Percentiles rank a stretch among this genome's conserved stretches.
These are phyloP conservation scores for Glutinoglossum americanum DNA, from an alignment of 495 filamentous ascomycete genomes.

Conservation along the genomic window DNA sequence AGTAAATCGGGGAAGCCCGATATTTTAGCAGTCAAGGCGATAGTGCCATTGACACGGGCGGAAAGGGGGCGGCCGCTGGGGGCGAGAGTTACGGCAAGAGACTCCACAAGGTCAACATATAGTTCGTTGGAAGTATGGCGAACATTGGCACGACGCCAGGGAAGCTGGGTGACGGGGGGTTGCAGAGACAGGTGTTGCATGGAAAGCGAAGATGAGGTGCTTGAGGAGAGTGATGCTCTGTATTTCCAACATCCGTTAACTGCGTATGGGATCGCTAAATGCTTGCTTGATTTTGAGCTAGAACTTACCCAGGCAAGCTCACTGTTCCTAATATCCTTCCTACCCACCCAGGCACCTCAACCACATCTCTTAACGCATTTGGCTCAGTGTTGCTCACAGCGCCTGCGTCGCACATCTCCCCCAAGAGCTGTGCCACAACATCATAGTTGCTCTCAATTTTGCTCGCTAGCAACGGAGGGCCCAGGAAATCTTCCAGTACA, in stretches of 20 bases:
- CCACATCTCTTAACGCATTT: conserved; percentile 76
- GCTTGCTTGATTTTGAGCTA: background rate
- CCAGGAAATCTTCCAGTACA: conserved; percentile 84
- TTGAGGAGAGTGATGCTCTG: background rate
- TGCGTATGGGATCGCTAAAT: background rate
- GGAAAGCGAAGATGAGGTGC: background rate
- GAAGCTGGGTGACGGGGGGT: conserved; percentile 29
- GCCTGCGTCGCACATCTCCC: conserved; percentile 93
- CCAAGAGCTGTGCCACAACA: conserved; percentile 79
- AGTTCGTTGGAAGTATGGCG: conserved; percentile 92
- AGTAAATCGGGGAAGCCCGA: conserved; percentile 82
- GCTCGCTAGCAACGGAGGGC: conserved; percentile 60
- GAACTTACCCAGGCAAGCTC: conserved; percentile 48
- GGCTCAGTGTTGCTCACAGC: conserved; percentile 78
- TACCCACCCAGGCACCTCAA: conserved; percentile 76
- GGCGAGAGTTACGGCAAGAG: conserved; percentile 64
- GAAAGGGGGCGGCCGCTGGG: conserved; percentile 74
- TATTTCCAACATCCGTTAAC: background rate
- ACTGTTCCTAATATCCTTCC: conserved; percentile 81
- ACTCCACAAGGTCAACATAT: conserved; percentile 90
- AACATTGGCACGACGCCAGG: conserved; percentile 82
- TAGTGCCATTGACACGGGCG: conserved; percentile 75
- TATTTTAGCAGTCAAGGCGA: conserved; percentile 86
- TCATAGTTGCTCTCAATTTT: conserved; percentile 84
- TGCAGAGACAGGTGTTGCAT: conserved; percentile 7